phyloP scores from a whole-genome alignment of 805 yeast species.

The Candida hungchunana region DNA sequence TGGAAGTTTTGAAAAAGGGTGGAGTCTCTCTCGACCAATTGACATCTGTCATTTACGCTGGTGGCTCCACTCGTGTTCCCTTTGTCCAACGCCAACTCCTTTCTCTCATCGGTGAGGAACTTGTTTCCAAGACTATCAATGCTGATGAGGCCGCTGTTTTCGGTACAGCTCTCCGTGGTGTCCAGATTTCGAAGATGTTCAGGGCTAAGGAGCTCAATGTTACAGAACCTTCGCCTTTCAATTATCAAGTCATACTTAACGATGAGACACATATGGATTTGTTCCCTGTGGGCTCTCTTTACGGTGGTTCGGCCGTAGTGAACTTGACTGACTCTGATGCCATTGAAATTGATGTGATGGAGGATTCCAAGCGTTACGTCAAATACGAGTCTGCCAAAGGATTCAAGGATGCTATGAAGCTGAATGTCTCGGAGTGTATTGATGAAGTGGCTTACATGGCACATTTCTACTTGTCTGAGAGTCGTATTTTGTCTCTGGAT shows the following conservation, averaged over 20 bases:
- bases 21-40: slow-evolving; percentile 35
- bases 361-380: slow-evolving; percentile 23
- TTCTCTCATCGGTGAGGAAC: slow-evolving; percentile 52
- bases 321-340: slow-evolving; percentile 33
- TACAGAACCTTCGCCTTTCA: slow-evolving; percentile 49
- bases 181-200: slow-evolving; percentile 63
- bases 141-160: slow-evolving; percentile 94
- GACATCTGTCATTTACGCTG: slow-evolving; percentile 71
- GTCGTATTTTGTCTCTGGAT: slow-evolving; percentile 46
- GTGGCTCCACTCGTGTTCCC: slow-evolving; percentile 92
- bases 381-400: slow-evolving; percentile 19
- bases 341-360: slow-evolving; percentile 34
- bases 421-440: slow-evolving; percentile 36
- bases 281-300: slow-evolving; percentile 44
- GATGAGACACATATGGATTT: slow-evolving; percentile 31
- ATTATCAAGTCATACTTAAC: slow-evolving; percentile 37
- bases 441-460: slow-evolving; percentile 35
- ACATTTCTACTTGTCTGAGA: slow-evolving; percentile 41
- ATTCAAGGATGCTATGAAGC: slow-evolving; percentile 23
- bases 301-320: slow-evolving; percentile 33
- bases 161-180: slow-evolving; percentile 86
- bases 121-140: slow-evolving; percentile 77
- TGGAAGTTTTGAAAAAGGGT: slow-evolving; percentile 39
- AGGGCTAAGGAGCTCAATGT: slow-evolving; percentile 58
- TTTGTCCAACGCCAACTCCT: slow-evolving; percentile 63